Percentiles rank a stretch among this genome's conserved stretches.
phyloP scores from a whole-genome alignment of 192 early-diverging fungal species.

The Pilaira anomala region DNA sequence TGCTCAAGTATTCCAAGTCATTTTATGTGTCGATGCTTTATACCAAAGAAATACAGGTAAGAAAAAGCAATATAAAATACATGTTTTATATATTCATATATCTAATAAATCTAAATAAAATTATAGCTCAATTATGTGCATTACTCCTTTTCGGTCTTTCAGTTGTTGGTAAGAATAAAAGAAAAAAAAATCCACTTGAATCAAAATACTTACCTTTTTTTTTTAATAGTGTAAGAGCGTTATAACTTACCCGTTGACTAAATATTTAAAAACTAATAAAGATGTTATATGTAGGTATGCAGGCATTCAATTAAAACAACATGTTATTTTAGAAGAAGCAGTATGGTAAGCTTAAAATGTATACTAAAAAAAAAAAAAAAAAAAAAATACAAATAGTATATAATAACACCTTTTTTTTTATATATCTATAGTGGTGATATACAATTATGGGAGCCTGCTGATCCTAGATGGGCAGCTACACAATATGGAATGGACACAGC shows the following conservation, averaged over 20 bases:
- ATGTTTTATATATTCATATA: neutral
- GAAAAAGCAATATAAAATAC: neutral
- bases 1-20: constrained; percentile 39
- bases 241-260: too few relatives aligned
- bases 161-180: constrained; percentile 32
- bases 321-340: constrained; percentile 37
- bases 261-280: neutral
- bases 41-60: constrained; percentile 38
- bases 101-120: neutral
- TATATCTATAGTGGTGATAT: constrained; percentile 25
- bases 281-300: constrained; percentile 25
- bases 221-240: constrained; percentile 19
- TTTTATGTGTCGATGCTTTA: constrained; percentile 35
- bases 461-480: constrained; percentile 12
- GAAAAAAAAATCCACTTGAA: neutral
- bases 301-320: constrained; percentile 39
- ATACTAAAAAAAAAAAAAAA: too few relatives aligned
- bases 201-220: neutral
- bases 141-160: constrained; percentile 32
- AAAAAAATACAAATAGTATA: too few relatives aligned
- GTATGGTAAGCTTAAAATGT: constrained; percentile 28
- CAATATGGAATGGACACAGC: constrained; percentile 4
- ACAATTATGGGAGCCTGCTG: constrained; percentile 11
- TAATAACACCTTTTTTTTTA: neutral
- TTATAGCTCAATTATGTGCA: constrained; percentile 31